phyloP scores from a whole-genome alignment of 805 yeast species.

The Wickerhamiella kazuoi region DNA sequence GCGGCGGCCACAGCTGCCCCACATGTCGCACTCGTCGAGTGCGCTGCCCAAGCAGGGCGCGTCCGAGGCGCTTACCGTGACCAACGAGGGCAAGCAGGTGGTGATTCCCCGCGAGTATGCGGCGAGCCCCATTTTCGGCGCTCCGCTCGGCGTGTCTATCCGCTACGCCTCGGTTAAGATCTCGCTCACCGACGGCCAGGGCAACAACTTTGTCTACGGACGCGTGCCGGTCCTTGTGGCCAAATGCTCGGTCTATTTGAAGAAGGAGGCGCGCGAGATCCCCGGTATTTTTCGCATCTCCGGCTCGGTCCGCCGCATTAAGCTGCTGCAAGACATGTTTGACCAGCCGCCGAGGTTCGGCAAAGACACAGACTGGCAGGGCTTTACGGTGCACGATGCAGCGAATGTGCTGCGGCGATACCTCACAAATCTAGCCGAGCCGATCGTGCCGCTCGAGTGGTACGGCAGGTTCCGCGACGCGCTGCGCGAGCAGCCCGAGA shows the following conservation, averaged over 20 bases:
- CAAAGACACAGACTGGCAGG: slow-evolving; percentile 74
- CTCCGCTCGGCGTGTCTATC: slow-evolving; percentile 52
- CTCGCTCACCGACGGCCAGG: slow-evolving; percentile 36
- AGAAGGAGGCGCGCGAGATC: slow-evolving; percentile 47
- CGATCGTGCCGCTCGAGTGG: slow-evolving; percentile 60
- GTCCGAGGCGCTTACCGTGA: slow-evolving; percentile 4
- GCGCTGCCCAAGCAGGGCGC: slow-evolving; percentile 8
- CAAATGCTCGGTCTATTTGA: slow-evolving; percentile 75
- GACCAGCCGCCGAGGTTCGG: slow-evolving; percentile 85
- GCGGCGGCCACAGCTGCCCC: slow-evolving; percentile 21
- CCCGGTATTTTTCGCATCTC: slow-evolving; percentile 91
- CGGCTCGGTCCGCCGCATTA: slow-evolving; percentile 76
- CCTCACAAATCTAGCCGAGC: slow-evolving; percentile 78
- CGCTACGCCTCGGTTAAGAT: slow-evolving; percentile 62
- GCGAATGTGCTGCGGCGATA: slow-evolving; percentile 77
- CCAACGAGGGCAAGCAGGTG: slow-evolving; percentile 9
- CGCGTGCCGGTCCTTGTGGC: slow-evolving; percentile 89
- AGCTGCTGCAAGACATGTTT: slow-evolving; percentile 67
- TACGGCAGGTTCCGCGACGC: slow-evolving; percentile 73
- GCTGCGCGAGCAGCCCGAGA: slow-evolving; percentile 38
- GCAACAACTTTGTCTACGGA: slow-evolving; percentile 63
- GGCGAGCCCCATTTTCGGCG: slow-evolving; percentile 50
- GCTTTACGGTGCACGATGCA: slow-evolving; percentile 91
- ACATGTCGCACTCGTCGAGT: slow-evolving; percentile 23
- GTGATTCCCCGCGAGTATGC: slow-evolving; percentile 8